Base-by-base conservation (phyloP, 1,139 yeast species). In the Pichia inconspicua region DNA sequence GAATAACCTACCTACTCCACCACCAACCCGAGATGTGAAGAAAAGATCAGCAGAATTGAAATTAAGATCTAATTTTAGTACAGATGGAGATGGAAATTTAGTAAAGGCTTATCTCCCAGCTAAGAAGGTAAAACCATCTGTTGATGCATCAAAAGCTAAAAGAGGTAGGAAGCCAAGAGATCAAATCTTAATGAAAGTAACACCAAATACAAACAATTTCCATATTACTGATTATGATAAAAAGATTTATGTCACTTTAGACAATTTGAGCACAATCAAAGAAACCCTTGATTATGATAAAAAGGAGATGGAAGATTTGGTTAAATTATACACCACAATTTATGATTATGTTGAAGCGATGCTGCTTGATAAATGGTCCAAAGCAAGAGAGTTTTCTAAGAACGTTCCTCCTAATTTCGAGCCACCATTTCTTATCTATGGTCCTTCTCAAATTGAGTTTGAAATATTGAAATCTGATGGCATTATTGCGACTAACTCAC, bases 401-500 rank as follows among this genome's bases (percentile, higher is more conserved):
- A 12, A 11, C 12, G 25, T 39, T 10, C 19, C 40, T n/a, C 35
- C 43, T 28, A 50, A 51, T 27, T 54, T 50, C 5, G 46, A 44
- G 8, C 55, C 51, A 14, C 56, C 53, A 22, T 59, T 60, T 46
- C 55, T 60, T n/a, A 60, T 60, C 54, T 60, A 60, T 46, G 64
- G 64, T 2, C 64, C 64, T 8, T 59, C 64, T 3, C 63, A 60
- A 45, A 57, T 59, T 22, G 64, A 60, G 40, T 56, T 49, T 46
- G 64, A 60, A 49, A 59, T 60, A 27, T 48, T 60, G 45, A 53
- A 50, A 37, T 50, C 51, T 1, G 57, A 51, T 28, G 61, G 54
- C 22, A 59, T 59, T 5, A 60, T 60, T 25, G 62, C 63, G 15
- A 59, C 63, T 8, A 57, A 57, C 44, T 53, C 58, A 9, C 45